Base-by-base conservation (phyloP, 129 eudicot genomes). In the Flaveria robusta region DNA sequence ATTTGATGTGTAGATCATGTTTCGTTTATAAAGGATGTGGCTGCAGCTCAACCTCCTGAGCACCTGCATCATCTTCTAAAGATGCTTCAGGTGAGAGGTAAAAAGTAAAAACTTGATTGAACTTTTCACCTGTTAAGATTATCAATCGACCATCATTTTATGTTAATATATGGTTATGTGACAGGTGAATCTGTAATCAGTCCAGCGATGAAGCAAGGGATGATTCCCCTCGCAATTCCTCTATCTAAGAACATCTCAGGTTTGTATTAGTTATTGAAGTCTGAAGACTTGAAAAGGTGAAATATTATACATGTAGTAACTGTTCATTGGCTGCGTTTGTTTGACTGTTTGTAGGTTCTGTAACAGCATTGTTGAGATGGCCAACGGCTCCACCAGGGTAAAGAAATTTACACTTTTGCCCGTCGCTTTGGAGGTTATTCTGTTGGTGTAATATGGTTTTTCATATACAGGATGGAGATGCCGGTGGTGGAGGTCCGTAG, bases 331-430 rank as follows among this genome's bases (percentile, higher is more conserved):
- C 9, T 45, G n/a, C 50, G 52, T 56, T 58, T 27, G 59, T 77
- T 72, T 79, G 43, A 55, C 62, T 55, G 26, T 55, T 55, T 29
- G 5, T 74, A 91, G 99, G 96, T 70, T 79, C 88, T 76, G 80
- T 95, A 78, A 91, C 97, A 68, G 97, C 99, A 68, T 75, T 91
- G 74, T 81, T 95, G 71, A 88, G 99, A 74, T 95, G 99, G 99
- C 99, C 99, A 71, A 95, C 99, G 39, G 96, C 99, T 85, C 99
- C 99, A 66, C 76, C 92, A 62, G 95, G 99, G 99, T 95, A 91
- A 72, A 22, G 23, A 55, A 55, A 43, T 71, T 69, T 24, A 49
- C 20, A 62, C 43, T 65, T 66, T 79, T 76, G 68, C 72, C 51
- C 69, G 5, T 83, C 62, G 69, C 39, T 19, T 74, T 16, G 71